phyloP scores from a whole-genome alignment of 495 filamentous ascomycete species.

The Penicillium ucsense region DNA sequence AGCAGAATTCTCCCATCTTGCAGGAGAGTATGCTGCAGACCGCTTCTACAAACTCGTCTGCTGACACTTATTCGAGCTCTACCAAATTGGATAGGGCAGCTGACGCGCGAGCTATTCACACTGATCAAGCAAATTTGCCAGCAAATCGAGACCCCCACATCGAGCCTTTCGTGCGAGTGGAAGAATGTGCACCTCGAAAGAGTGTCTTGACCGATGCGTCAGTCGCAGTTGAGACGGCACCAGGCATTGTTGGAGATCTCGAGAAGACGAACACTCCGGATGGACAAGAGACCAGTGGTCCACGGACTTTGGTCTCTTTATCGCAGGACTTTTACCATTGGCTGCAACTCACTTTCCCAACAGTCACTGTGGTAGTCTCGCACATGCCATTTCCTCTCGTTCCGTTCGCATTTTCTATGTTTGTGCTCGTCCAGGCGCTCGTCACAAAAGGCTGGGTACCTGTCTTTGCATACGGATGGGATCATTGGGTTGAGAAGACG shows the following conservation, averaged over 20 bases:
- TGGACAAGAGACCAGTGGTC: not conserved
- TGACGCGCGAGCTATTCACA: too few relatives aligned
- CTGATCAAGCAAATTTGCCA: too few relatives aligned
- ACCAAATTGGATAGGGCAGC: too few relatives aligned
- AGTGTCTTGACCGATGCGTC: too few relatives aligned
- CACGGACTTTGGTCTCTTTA: constrained; percentile 39
- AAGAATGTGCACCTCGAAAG: too few relatives aligned
- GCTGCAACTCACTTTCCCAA: constrained; percentile 58
- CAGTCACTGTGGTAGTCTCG: constrained; percentile 45
- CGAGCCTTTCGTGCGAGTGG: too few relatives aligned
- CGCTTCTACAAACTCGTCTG: too few relatives aligned
- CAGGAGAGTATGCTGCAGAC: too few relatives aligned
- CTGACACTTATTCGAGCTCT: too few relatives aligned
- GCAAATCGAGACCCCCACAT: too few relatives aligned
- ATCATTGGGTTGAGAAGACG: constrained; percentile 56
- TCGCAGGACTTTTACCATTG: constrained; percentile 34
- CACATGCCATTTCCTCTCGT: constrained; percentile 54
- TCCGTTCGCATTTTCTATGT: constrained; percentile 59
- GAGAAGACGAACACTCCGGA: constrained; percentile 4
- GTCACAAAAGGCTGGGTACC: constrained; percentile 59
- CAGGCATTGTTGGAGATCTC: constrained; percentile 2
- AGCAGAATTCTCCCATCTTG: not conserved
- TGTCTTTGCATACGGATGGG: constrained; percentile 58
- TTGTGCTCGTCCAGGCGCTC: constrained; percentile 56
- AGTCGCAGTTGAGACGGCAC: not conserved